These are phyloP conservation scores for Mycena chlorophos DNA, from an alignment of 768 basidiomycete genomes.

Conservation along the genomic window DNA sequence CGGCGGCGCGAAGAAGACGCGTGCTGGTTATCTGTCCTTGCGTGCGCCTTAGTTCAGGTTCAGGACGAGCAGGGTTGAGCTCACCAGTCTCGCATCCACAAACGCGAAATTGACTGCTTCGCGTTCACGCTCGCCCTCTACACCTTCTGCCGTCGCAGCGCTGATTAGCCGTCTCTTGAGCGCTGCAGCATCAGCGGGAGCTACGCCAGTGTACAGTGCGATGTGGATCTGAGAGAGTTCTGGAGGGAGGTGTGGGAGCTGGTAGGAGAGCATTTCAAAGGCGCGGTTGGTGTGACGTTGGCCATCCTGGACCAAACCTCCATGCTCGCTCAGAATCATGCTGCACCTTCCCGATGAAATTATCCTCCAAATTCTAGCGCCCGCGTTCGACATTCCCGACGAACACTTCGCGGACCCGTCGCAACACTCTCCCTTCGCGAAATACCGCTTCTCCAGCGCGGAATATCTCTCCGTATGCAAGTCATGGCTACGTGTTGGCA, in stretches of 20 bases:
- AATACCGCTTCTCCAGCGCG: neutral
- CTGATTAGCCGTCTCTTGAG: slow-evolving; percentile 68
- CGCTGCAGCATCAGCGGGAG: slow-evolving; percentile 57
- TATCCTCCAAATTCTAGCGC: neutral
- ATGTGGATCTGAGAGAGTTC: slow-evolving; percentile 49
- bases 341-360: slow-evolving; percentile 1
- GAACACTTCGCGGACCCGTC: neutral
- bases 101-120: slow-evolving; percentile 89
- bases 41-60: neutral
- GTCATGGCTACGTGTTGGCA: neutral
- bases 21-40: slow-evolving; percentile 70
- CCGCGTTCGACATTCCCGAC: neutral
- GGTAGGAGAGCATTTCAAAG: slow-evolving; percentile 52
- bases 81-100: slow-evolving; percentile 79
- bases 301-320: neutral
- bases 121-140: slow-evolving; percentile 65
- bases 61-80: slow-evolving; percentile 2
- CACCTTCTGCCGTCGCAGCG: slow-evolving; percentile 62
- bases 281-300: neutral
- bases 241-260: slow-evolving; percentile 52
- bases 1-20: slow-evolving; percentile 80
- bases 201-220: slow-evolving; percentile 67
- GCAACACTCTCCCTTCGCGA: neutral
- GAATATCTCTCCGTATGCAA: neutral
- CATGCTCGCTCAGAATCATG: neutral